Evolutionary conservation across 2,329 filamentous ascomycete species (phyloP), one percentile per base, ranked within the genome.

Genomic region (Capronia americana): DNA sequence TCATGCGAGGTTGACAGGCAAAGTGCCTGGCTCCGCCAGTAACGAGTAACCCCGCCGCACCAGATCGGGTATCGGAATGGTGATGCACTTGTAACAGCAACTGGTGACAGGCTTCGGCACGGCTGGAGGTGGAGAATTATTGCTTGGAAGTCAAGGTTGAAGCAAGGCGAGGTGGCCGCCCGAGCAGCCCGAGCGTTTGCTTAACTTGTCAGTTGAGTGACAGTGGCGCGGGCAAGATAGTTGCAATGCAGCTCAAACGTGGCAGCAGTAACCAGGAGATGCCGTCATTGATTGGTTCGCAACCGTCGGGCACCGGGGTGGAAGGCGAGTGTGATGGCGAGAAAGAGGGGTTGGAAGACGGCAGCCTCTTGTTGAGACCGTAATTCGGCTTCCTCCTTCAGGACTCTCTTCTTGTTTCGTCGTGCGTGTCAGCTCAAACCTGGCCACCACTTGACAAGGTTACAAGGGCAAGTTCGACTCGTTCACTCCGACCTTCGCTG

Each of bases 1-100:
- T 67, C 59, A 68, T 65, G 63, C 68, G 63, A 68, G 68, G 63
- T 67, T 64, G 68, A 64, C 65, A 63, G 57, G 44, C 57, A 60
- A 32, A 60, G 28, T 51, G 28, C 57, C 57, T 30, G 28, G 53
- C 30, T 55, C 50, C 28, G 17, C 53, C 53, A 55, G 26, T 55
- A 24, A 55, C 53, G 28, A 34, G 53, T 30, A 28, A 55, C 23
- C 26, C 53, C 28, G 53, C 28, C 28, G 53, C 53, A n/a, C 53
- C 53, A 55, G 53, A 55, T 55, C 28, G 53, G 53, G 53, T 51
- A 24, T 28, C 48, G 48, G 48, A 28, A 51, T 51, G 48, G 48
- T 28, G 24, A 51, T 14, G 48, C 8, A 5, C 8, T 28, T 32
- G 53, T 30, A 30, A 55, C 53, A 30, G 24, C 53, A 55, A 55